A percentile compares a stretch with the other conserved stretches of the same genome.
phyloP scores from a whole-genome alignment of 441 rosid genomes.

The Mallotus repandus region DNA sequence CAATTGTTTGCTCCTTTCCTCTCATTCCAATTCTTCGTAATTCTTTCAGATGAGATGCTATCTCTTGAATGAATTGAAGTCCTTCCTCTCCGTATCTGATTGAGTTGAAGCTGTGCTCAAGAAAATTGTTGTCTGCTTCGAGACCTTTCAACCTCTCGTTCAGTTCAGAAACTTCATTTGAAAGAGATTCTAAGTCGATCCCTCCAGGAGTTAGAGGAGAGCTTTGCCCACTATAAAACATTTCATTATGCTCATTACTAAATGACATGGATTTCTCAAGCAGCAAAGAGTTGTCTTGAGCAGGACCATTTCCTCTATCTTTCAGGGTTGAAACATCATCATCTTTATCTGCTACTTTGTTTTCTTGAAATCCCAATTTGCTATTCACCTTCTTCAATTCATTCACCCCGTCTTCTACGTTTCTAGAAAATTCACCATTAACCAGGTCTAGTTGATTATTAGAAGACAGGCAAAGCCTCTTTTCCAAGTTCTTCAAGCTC shows the following conservation, averaged over 20 bases:
- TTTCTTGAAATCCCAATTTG: conserved; percentile 6
- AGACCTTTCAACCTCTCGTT: conserved; percentile 50
- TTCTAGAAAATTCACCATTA: conserved; percentile 20
- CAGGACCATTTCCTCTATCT: conserved; percentile 15
- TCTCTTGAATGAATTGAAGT: conserved; percentile 50
- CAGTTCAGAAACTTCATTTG: conserved; percentile 40
- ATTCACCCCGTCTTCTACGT: conserved; percentile 5
- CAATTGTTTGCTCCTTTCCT: conserved; percentile 31
- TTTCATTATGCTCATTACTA: conserved; percentile 13
- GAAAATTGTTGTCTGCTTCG: conserved; percentile 51
- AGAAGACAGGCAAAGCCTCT: conserved; percentile 38
- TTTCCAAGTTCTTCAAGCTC: conserved; percentile 48
- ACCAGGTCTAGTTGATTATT: conserved; percentile 25
- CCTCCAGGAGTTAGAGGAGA: conserved; percentile 11
- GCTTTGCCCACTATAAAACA: conserved; percentile 9
- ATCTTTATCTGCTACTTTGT: conserved; percentile 9
- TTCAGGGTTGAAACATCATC: conserved; percentile 9
- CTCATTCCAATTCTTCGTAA: conserved; percentile 37
- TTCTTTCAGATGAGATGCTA: conserved; percentile 56
- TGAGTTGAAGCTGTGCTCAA: conserved; percentile 49
- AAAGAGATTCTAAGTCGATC: conserved; percentile 28
- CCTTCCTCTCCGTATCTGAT: conserved; percentile 53
- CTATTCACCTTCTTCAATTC: conserved; percentile 4
- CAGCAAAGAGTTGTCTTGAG: conserved; percentile 25
- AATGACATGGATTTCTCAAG: conserved; percentile 4